Conservation (phyloP, 768 basidiomycete genomes). For the Lactarius tabidus region DNA sequence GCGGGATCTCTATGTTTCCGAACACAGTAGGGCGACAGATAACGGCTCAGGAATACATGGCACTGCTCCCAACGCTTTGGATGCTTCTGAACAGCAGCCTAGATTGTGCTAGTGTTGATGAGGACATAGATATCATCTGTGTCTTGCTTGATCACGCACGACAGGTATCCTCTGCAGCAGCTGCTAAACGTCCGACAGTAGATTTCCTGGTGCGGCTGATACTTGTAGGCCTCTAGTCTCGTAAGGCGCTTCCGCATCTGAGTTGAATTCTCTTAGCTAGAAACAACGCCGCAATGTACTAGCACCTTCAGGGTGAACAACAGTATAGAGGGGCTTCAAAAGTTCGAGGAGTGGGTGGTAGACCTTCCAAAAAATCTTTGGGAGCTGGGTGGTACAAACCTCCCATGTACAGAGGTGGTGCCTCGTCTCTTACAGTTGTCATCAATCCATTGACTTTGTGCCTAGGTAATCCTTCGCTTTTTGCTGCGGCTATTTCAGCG, state of each 20-base stretch:
- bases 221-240: constrained; percentile 46
- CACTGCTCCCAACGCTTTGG: constrained; percentile 77
- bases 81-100: constrained; percentile 51
- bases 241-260: not conserved
- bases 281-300: constrained; percentile 48
- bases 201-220: constrained; percentile 72
- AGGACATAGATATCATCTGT: constrained; percentile 38
- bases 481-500: constrained; percentile 61
- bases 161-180: constrained; percentile 53
- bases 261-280: constrained; percentile 43
- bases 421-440: not conserved
- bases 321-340: constrained; percentile 29
- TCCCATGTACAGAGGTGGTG: constrained; percentile 55
- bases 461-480: constrained; percentile 54
- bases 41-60: constrained; percentile 52
- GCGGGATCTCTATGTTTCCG: constrained; percentile 34
- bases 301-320: constrained; percentile 44
- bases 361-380: constrained; percentile 80
- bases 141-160: constrained; percentile 66
- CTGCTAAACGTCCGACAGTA: constrained; percentile 60
- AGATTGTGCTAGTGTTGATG: constrained; percentile 19
- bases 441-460: not conserved
- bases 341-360: constrained; percentile 61
- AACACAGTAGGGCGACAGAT: constrained; percentile 43
- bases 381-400: constrained; percentile 67